Evolutionary conservation across 148 eudicot species (phyloP).

Genomic region (Vaccinium vitisidaea): DNA sequence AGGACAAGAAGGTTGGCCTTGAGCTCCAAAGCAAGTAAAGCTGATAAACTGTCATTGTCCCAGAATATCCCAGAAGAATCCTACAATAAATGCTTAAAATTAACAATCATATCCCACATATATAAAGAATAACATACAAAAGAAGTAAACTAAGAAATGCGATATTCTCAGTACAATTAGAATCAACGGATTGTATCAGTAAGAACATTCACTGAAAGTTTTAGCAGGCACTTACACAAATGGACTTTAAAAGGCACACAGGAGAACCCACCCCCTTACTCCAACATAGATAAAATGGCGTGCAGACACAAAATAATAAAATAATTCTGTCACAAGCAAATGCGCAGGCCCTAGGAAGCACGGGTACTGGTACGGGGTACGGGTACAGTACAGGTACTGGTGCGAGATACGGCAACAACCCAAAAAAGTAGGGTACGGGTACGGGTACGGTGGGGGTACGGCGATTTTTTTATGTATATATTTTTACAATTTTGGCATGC

Average conservation of each 20-base stretch:
- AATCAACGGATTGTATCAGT: neutral
- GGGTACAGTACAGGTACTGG: no score
- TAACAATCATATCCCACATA: neutral
- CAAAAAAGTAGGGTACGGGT: no score
- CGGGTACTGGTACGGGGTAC: no score
- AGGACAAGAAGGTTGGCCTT: conserved; percentile 92
- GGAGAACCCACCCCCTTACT: neutral
- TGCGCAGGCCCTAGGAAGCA: neutral
- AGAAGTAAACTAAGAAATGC: neutral
- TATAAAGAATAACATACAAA: neutral
- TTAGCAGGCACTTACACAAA: neutral
- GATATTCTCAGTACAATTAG: neutral
- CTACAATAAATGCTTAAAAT: conserved; percentile 41
- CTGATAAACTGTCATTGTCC: conserved; percentile 98
- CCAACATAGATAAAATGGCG: neutral
- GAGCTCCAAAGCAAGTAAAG: conserved; percentile 84
- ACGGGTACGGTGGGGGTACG: no score
- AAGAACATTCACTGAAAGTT: neutral
- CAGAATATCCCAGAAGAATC: conserved; percentile 97
- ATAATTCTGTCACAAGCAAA: neutral
- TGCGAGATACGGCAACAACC: no score
- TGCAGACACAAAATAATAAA: neutral
- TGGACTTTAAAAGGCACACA: neutral
- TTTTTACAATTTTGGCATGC: no score
- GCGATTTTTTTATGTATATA: no score